Conservation (phyloP, 805 yeast species). For the Ogataea henricii region DNA sequence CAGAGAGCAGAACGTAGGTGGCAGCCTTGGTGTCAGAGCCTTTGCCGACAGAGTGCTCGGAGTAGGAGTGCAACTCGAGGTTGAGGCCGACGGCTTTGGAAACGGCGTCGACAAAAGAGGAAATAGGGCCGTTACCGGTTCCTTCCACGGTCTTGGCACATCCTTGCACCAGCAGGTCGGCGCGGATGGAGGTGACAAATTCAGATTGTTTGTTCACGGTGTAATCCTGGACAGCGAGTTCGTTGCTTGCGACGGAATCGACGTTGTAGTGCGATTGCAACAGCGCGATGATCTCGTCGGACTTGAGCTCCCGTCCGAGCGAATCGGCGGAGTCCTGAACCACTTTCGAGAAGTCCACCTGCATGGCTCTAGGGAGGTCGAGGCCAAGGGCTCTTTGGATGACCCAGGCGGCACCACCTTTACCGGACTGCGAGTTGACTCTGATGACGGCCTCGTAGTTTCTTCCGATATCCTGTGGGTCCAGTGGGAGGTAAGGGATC, state of each 20-base stretch:
- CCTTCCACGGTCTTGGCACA: slow-evolving; percentile 44
- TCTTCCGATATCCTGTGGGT: slow-evolving; percentile 80
- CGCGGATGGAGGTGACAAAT: slow-evolving; percentile 45
- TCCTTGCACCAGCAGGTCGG: slow-evolving; percentile 39
- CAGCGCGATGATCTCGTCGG: slow-evolving; percentile 61
- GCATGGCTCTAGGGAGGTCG: slow-evolving; percentile 73
- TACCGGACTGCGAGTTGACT: slow-evolving; percentile 86
- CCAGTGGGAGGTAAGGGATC: slow-evolving; percentile 77
- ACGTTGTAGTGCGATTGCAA: slow-evolving; percentile 59
- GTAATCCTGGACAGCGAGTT: slow-evolving; percentile 44
- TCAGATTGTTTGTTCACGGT: slow-evolving; percentile 39
- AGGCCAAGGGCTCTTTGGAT: slow-evolving; percentile 68
- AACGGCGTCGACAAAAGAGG: slow-evolving; percentile 68
- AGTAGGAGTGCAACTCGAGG: slow-evolving; percentile 65
- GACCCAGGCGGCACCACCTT: slow-evolving; percentile 88
- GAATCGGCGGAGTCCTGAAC: slow-evolving; percentile 68
- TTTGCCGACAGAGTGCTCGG: slow-evolving; percentile 72
- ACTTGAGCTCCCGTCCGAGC: slow-evolving; percentile 67
- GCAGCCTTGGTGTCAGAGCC: slow-evolving; percentile 77
- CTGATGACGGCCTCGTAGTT: slow-evolving; percentile 80
- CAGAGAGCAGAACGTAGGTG: slow-evolving; percentile 51
- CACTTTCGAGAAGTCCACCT: slow-evolving; percentile 63
- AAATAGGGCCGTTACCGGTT: slow-evolving; percentile 77
- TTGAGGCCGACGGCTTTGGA: slow-evolving; percentile 51
- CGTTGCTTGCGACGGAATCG: slow-evolving; percentile 37